phyloP scores from a whole-genome alignment of 179 eudicot genomes.

The Nepenthes alata region DNA sequence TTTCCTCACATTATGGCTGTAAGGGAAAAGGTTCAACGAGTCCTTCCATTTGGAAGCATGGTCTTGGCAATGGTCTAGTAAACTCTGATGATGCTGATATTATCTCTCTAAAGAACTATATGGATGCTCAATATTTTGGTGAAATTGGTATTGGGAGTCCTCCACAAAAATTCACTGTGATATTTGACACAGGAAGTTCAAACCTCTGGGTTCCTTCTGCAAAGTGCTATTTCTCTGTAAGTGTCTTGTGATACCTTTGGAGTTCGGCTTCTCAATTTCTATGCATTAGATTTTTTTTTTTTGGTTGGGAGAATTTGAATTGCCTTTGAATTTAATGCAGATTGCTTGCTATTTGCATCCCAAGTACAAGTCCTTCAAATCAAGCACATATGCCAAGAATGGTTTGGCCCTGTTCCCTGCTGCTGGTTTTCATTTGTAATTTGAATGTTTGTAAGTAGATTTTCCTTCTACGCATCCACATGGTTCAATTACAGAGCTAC shows the following conservation, averaged over 20 bases:
- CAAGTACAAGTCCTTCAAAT: slow-evolving; percentile 55
- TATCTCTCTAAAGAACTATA: slow-evolving; percentile 54
- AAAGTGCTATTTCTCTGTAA: slow-evolving; percentile 68
- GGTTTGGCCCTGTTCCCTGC: slow-evolving; percentile 29
- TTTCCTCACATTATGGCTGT: slow-evolving; percentile 30
- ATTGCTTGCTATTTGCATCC: slow-evolving; percentile 67
- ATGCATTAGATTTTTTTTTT: not conserved
- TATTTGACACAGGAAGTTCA: slow-evolving; percentile 86
- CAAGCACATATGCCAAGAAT: slow-evolving; percentile 43
- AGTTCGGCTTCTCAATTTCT: not conserved
- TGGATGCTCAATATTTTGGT: slow-evolving; percentile 88
- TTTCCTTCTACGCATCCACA: too few relatives aligned
- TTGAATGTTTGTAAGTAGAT: too few relatives aligned
- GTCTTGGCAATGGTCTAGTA: slow-evolving; percentile 14
- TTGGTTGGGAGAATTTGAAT: not conserved
- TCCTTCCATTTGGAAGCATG: slow-evolving; percentile 11
- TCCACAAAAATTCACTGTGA: slow-evolving; percentile 72
- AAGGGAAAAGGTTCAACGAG: slow-evolving; percentile 14
- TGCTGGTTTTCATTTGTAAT: not conserved
- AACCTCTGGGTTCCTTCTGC: slow-evolving; percentile 88
- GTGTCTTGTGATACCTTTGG: slow-evolving; percentile 5
- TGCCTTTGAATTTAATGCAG: slow-evolving; percentile 23
- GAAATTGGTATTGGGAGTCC: slow-evolving; percentile 84
- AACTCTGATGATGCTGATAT: slow-evolving; percentile 27
- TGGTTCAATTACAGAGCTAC: too few relatives aligned